Base-by-base conservation (phyloP, 2,329 filamentous ascomycete genomes). In the Aspergillus awamori region DNA sequence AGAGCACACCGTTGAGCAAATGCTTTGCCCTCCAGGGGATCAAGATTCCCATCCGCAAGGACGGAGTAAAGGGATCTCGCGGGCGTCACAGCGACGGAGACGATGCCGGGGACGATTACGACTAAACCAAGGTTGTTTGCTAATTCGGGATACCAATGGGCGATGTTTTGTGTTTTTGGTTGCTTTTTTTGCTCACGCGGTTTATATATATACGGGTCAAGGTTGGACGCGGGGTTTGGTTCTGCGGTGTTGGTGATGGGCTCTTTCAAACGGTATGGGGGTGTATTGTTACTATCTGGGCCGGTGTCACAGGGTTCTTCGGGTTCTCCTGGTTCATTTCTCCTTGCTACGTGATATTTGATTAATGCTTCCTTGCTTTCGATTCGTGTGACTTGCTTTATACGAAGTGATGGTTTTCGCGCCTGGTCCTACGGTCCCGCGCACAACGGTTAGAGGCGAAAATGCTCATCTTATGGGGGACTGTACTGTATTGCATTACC, bases 21-120 rank as follows among this genome's bases (percentile, higher is more conserved):
- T 91, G 88, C 63, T 98, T 99, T 79, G 94, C 95, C 3, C 84
- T 86, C 1, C 95, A 99, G 72, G 95, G 95, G 24, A 96, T 97
- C 78, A 97, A 97, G 78, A 97, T 98, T 24, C 94, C 94, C 0
- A 97, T 98, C 58, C 83, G 94, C 22, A 97, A 97, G 77, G 94
- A 97, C 71, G 88, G 89, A 72, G 81, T 70, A 78, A 84, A 76
- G 71, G 77, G 65, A 56, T 80, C 61, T 3, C 70, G 72, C 5
- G 73, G 74, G 43, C 73, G 74, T 10, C 72, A 72, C 48, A 72
- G 70, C 28, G 73, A 76, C 24, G 72, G 68, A 4, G 73, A 75
- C 11, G 73, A 76, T 22, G 73, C 72, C 20, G 66, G 70, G 10
- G 73, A 74, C 45, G 71, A 71, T 33, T 69, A 75, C 48, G 72